Percentiles rank a stretch among this genome's conserved stretches.
phyloP scores from a whole-genome alignment of 306 rosid species.

The Prunus padus region DNA sequence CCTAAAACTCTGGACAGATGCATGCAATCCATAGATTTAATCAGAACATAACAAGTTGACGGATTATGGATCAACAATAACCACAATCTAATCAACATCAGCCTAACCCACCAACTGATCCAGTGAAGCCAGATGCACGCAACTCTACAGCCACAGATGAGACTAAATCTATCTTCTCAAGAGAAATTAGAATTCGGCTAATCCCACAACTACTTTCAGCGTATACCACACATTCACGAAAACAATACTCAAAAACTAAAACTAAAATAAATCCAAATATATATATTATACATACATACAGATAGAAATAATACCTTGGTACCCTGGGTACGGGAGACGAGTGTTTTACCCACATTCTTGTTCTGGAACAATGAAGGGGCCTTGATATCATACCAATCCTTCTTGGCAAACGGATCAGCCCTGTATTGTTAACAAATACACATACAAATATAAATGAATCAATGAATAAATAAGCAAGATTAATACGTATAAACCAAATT shows the following conservation, averaged over 20 bases:
- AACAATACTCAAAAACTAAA: not conserved
- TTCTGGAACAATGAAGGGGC: slow-evolving; percentile 71
- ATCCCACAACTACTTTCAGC: not conserved
- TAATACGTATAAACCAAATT: not conserved
- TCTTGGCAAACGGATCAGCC: slow-evolving; percentile 91
- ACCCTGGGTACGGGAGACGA: slow-evolving; percentile 91
- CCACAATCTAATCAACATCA: not conserved
- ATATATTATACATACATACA: not conserved
- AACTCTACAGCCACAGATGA: not conserved
- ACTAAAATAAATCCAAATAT: not conserved
- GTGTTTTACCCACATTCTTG: slow-evolving; percentile 87
- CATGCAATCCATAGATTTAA: not conserved
- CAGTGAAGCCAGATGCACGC: not conserved
- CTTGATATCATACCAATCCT: slow-evolving; percentile 95
- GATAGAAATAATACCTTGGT: slow-evolving; percentile 59
- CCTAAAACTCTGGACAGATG: not conserved
- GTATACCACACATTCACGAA: not conserved
- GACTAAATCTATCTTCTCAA: not conserved
- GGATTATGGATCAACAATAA: not conserved
- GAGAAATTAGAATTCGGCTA: not conserved
- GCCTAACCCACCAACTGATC: not conserved
- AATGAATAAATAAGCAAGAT: not conserved
- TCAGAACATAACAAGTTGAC: not conserved
- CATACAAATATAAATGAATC: not conserved
- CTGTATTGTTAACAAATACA: slow-evolving; percentile 24